Base-by-base conservation (phyloP, 345 rosid genomes). In the Turritis glabra region DNA sequence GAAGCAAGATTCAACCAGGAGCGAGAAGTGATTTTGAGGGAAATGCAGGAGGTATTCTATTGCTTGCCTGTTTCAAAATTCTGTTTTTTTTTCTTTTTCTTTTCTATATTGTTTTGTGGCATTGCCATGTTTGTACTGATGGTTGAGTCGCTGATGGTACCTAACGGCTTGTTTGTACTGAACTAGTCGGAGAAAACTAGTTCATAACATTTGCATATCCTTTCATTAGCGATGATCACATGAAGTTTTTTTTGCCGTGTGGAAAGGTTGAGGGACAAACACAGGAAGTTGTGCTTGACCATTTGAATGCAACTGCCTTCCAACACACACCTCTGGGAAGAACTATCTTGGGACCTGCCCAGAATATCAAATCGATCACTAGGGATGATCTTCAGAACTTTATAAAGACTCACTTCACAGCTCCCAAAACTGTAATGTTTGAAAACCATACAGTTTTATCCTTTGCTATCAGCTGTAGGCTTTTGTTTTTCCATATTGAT, bases 301-400 rank as follows among this genome's bases (percentile, higher is more conserved):
- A 94, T 80, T 81, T 91, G 84, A 96, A 91, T 78, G 91, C 97
- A 15, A 90, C 97, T 58, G 98, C 97, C 11, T 91, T 91, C 80
- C 97, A 90, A 70, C 80, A 86, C 80, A 81, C 97, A 71, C 91
- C 97, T 69, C 77, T 91, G 58, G 98, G 97, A 63, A 87, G 97
- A 82, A 90, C 88, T 63, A 88, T 94, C 76, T 90, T 91, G 2
- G 98, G 98, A 79, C 87, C 96, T 71, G 93, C 91, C 79, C 73
- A 86, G 64, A 91, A 94, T 77, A 75, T 94, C 71, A 84, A 72
- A 84, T 79, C 95, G 3, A 94, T 94, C 62, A 83, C 95, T 52
- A 87, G 82, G 62, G 86, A 76, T 48, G 82, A 94, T 79, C 90
- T 94, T 23, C 89, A 87, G 76, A 80, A 79, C 76, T 94, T 91